Evolutionary conservation across 2,329 filamentous ascomycete genomes (phyloP).

Genomic region (Nectriaceae sp.): DNA sequence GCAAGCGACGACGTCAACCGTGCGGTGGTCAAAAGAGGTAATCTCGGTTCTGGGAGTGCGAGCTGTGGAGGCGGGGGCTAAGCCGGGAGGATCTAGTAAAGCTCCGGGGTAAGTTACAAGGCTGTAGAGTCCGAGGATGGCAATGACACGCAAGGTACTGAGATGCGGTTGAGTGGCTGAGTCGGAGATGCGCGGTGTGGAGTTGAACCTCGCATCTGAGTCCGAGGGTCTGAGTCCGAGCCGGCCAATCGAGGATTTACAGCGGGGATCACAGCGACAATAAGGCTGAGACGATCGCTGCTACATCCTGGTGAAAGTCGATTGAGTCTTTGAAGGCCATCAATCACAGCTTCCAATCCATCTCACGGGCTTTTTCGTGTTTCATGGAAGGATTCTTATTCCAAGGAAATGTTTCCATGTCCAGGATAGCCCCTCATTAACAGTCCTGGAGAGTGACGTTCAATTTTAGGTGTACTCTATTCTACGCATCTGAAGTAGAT

Average conservation of each 20-base stretch:
- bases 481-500: too few relatives aligned
- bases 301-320: too few relatives aligned
- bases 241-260: constrained; percentile 17
- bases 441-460: too few relatives aligned
- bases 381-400: neutral
- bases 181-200: neutral
- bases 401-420: too few relatives aligned
- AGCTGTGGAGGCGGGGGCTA: neutral
- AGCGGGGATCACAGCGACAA: neutral
- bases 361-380: too few relatives aligned
- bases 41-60: neutral
- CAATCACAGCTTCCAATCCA: too few relatives aligned
- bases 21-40: too few relatives aligned
- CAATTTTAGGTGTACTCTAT: too few relatives aligned
- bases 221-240: constrained; percentile 21
- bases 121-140: neutral
- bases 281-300: constrained; percentile 5
- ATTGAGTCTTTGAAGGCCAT: too few relatives aligned
- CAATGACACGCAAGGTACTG: neutral
- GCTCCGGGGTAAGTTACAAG: neutral
- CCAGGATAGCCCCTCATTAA: too few relatives aligned
- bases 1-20: neutral
- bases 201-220: neutral
- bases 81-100: too few relatives aligned
- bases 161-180: neutral